phyloP scores from a whole-genome alignment of 2,329 filamentous ascomycete genomes.

The Penicillium janthinellum region DNA sequence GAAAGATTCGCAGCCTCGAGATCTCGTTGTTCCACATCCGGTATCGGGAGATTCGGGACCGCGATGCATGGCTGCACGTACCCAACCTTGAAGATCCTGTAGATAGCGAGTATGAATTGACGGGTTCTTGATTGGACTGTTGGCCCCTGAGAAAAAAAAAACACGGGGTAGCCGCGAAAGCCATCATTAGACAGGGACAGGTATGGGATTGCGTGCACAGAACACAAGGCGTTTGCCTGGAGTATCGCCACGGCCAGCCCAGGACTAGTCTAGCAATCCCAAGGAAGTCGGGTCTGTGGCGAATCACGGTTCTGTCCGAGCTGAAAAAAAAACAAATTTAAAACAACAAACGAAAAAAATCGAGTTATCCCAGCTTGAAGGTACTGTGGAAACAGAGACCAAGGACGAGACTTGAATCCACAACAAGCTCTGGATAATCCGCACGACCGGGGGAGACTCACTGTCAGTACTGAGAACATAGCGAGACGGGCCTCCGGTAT shows the following conservation, averaged over 20 bases:
- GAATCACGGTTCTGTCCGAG: conserved; percentile 21
- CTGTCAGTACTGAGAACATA: not conserved
- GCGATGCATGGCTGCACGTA: not conserved
- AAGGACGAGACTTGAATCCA: conserved; percentile 11
- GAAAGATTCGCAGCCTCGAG: conserved; percentile 11
- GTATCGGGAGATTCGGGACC: not conserved
- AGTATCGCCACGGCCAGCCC: conserved; percentile 6
- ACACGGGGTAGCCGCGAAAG: conserved; percentile 2
- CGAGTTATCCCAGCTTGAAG: not conserved
- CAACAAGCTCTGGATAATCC: conserved; percentile 1
- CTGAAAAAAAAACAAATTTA: conserved; percentile 5
- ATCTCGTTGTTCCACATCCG: conserved; percentile 13
- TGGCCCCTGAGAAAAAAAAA: not conserved
- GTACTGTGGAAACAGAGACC: not conserved
- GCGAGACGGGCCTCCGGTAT: not conserved
- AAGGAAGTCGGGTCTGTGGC: conserved; percentile 16
- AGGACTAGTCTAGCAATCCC: not conserved
- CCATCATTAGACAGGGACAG: not conserved
- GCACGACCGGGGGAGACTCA: not conserved
- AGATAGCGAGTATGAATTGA: not conserved
- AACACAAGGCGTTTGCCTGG: conserved; percentile 2
- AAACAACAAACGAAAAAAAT: conserved; percentile 4
- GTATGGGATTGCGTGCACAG: conserved; percentile 3
- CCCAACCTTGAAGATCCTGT: not conserved
- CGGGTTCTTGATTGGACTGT: not conserved